Evolutionary conservation across 148 eudicot species (phyloP).

Genomic region (Cornus florida): DNA sequence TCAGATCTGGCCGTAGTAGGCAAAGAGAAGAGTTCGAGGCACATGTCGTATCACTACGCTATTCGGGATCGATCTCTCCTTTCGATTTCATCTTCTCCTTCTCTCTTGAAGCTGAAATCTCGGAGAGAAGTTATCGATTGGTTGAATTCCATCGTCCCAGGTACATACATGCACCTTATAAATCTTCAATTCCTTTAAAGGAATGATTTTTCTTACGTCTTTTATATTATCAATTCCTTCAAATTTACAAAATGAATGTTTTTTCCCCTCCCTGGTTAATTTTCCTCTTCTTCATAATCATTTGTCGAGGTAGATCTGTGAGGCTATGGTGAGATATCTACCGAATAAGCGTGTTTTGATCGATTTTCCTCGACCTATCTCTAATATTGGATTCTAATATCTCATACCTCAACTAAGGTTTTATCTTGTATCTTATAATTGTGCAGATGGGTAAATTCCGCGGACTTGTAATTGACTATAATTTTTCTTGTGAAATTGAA

Average conservation of each 20-base stretch:
- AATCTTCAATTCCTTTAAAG: neutral
- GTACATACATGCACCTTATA: constrained; percentile 30
- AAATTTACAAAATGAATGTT: neutral
- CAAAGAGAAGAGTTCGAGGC: constrained; percentile 60
- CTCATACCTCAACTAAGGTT: neutral
- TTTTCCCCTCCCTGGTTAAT: no score
- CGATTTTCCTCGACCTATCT: neutral
- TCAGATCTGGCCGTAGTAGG: constrained; percentile 74
- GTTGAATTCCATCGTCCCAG: constrained; percentile 56
- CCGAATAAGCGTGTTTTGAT: neutral
- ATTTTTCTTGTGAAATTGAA: neutral
- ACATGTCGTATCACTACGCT: constrained; percentile 41
- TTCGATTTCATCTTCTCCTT: constrained; percentile 8
- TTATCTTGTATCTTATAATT: neutral
- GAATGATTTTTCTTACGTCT: neutral
- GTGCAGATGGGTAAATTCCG: neutral
- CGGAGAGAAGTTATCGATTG: constrained; percentile 71
- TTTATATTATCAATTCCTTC: neutral
- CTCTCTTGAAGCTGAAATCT: constrained; percentile 51
- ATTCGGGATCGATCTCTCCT: constrained; percentile 23
- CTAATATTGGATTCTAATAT: no score
- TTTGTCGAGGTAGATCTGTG: neutral
- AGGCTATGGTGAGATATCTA: no score
- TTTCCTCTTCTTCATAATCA: neutral
- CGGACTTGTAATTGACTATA: neutral